Evolutionary conservation across 1,284 basidiomycete species (phyloP), one percentile per base, ranked within the genome.

Genomic region (Cerrena zonata): DNA sequence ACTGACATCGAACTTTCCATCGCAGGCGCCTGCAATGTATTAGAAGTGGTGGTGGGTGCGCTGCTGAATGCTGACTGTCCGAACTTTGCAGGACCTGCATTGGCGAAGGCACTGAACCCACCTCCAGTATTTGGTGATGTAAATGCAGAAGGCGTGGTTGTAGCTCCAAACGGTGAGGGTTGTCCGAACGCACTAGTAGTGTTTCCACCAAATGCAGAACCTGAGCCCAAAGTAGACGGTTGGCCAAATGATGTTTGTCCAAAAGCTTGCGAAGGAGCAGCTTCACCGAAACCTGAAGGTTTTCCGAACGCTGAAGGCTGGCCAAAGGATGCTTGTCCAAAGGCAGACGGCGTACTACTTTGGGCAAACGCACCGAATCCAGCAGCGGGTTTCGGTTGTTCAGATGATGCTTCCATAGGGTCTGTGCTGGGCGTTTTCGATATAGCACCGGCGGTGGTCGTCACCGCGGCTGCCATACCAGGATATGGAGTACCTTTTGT

Each of bases 401-500:
- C 62, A 42, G 66, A 64, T 21, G 58, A 56, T 5, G 65, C 46
- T 30, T 59, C 49, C 55, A 55, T 56, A 15, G 49, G 55, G 15
- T 50, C 51, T 21, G 41, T 41, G 22, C 42, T 37, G 26, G 18
- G 26, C 12, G 47, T 22, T 40, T 36, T 53, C 21, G 48, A 41
- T 30, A 36, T 45, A 11, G 13, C 10, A 7, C 7, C 7, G 18
- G 53, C 49, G 27, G 51, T 36, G 26, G 52, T 45, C 7, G 55
- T 37, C 13, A 53, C 45, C 12, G 55, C 19, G 5, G 62, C 53
- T 4, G 74, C 59, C 75, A 89, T 80, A 21, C 79, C 79, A 39
- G 74, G 69, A 61, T 87, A 90, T 4, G 73, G 66, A 5, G 55
- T 61, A 1, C 70, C 71, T 19, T 68, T 67, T 2, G 75, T 71